Percentiles rank a stretch among this genome's conserved stretches.
These are phyloP conservation scores for Paratinospora sagittata DNA, from an alignment of 164 flowering plant species.

Conservation along the genomic window DNA sequence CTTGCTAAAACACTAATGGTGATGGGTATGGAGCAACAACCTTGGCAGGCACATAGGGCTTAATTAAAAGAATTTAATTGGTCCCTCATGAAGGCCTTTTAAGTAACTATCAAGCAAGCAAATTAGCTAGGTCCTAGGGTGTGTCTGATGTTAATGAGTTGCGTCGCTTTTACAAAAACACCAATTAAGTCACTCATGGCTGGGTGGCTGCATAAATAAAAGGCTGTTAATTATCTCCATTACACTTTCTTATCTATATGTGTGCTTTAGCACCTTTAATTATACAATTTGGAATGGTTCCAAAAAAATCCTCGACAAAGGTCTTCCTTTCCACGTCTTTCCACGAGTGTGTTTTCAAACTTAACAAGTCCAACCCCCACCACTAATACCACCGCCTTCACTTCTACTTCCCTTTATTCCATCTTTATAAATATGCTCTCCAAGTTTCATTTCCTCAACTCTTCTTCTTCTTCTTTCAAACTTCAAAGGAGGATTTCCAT, in stretches of 20 bases:
- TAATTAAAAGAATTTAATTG: too few species aligned
- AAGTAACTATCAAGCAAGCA: not conserved
- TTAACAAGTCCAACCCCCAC: constrained; percentile 3
- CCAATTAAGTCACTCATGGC: not conserved
- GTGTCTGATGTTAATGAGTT: not conserved
- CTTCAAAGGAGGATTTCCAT: too few species aligned
- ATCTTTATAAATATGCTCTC: too few species aligned
- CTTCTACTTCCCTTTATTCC: constrained; percentile 3
- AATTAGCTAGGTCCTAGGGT: too few species aligned
- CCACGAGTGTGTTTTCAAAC: not conserved
- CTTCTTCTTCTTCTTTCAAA: not conserved
- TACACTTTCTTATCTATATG: too few species aligned
- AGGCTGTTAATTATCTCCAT: too few species aligned
- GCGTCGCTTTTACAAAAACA: not conserved
- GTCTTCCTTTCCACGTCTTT: constrained; percentile 26
- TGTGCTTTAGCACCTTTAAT: not conserved
- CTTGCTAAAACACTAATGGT: too few species aligned
- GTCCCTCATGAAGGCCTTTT: not conserved
- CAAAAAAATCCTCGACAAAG: constrained; percentile 16
- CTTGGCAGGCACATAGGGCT: too few species aligned
- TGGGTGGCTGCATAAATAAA: not conserved
- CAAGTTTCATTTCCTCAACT: too few species aligned
- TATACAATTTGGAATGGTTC: constrained; percentile 11
- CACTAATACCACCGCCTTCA: not conserved
- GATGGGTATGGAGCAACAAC: too few species aligned